Evolutionary conservation across 495 filamentous ascomycete genomes (phyloP), one percentile per base, ranked within the genome.

Genomic region (Xylaria scruposa): DNA sequence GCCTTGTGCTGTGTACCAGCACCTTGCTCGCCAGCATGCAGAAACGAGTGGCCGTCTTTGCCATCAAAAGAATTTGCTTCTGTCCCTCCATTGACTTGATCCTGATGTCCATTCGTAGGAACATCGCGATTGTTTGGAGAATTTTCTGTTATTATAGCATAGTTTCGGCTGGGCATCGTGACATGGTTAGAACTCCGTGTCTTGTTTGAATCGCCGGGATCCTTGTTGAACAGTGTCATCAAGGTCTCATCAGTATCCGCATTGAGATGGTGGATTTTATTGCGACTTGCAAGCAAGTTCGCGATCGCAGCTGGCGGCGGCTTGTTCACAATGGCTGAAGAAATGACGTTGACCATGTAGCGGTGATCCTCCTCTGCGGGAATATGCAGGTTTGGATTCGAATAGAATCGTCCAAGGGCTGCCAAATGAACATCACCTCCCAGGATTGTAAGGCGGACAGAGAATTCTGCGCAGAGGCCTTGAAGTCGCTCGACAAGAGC

Each of bases 201-300:
- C 81, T 93, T 96, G 64, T 83, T 86, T 13, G 82, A 82, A 31
- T 85, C 83, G 29, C 94, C 94, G 0, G 94, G 94, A 75, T 96
- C 92, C 74, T 89, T 89, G 79, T 97, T 89, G 77, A 97, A 97
- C 70, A 97, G 83, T 31, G 91, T 87, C 83, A 97, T 89, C 17
- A 97, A 85, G 0, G 95, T 97, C 85, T 97, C 95, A 78, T 97
- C 92, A 4, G 94, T 97, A 33, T 93, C 85, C 56, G 85, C 76
- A 79, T 96, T 92, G n/a, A 97, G 84, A 77, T 95, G 94, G 77
- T 98, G 95, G 70, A 97, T 92, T 82, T 95, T 97, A 84, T 98
- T 98, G 56, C 94, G 83, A 58, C 90, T 83, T 3, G 94, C 92
- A 19, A 98, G 84, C 10, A 98, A 85, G 75, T 97, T 95, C 46